phyloP scores from a whole-genome alignment of 2,329 filamentous ascomycete genomes.

The Nigrograna mackinnonii region DNA sequence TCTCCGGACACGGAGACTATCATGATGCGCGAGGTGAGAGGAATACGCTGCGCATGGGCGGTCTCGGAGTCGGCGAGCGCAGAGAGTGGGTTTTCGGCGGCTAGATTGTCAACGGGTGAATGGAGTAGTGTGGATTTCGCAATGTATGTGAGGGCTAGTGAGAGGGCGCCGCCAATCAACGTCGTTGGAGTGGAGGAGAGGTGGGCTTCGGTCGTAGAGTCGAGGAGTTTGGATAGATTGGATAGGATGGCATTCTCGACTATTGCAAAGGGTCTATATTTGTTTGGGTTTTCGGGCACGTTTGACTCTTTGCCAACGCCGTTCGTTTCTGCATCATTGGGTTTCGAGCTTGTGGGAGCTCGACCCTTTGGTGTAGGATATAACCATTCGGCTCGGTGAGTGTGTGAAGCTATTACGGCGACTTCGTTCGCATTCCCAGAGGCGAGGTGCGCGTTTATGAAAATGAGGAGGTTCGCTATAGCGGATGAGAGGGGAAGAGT shows the following conservation, averaged over 20 bases:
- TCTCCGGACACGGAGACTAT: slow-evolving; percentile 89
- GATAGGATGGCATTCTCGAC: slow-evolving; percentile 80
- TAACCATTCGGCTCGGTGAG: slow-evolving; percentile 83
- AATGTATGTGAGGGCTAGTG: slow-evolving; percentile 85
- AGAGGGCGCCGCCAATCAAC: slow-evolving; percentile 87
- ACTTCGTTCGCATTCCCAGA: slow-evolving; percentile 94
- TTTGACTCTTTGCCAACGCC: slow-evolving; percentile 16
- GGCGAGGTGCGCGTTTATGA: slow-evolving; percentile 94
- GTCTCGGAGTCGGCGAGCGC: slow-evolving; percentile 45
- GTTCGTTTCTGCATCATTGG: slow-evolving; percentile 29
- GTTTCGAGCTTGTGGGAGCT: slow-evolving; percentile 14
- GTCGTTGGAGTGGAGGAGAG: slow-evolving; percentile 75
- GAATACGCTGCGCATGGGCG: slow-evolving; percentile 41
- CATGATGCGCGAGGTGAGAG: slow-evolving; percentile 80
- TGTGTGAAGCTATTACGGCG: slow-evolving; percentile 87
- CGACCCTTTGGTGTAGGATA: slow-evolving; percentile 62
- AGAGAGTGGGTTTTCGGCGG: slow-evolving; percentile 54
- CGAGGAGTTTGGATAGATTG: slow-evolving; percentile 75
- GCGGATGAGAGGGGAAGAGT: slow-evolving; percentile 81
- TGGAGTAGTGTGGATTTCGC: slow-evolving; percentile 72
- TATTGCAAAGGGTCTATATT: slow-evolving; percentile 88
- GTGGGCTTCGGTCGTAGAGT: slow-evolving; percentile 64
- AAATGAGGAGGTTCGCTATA: slow-evolving; percentile 88
- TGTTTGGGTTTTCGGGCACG: slow-evolving; percentile 67
- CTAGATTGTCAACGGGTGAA: slow-evolving; percentile 41